Conservation (phyloP, 2,329 filamentous ascomycete species). For the Nemania sp. region DNA sequence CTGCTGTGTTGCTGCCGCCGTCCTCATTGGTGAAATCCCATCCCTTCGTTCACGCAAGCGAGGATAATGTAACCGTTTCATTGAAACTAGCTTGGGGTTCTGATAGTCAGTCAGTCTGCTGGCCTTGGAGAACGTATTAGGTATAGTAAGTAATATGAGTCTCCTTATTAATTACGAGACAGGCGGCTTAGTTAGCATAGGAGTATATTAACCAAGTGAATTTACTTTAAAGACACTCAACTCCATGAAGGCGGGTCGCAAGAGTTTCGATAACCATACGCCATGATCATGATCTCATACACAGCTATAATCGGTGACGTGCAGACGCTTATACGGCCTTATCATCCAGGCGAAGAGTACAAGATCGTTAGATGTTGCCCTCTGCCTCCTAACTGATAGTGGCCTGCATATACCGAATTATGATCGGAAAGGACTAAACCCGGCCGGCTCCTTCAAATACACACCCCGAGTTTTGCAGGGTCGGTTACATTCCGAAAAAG, state of each 20-base stretch:
- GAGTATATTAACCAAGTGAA: background rate
- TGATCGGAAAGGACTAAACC: conserved; percentile 3
- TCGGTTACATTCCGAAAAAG: conserved; percentile 7
- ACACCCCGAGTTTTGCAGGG: background rate
- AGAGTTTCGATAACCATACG: background rate
- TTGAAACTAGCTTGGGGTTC: conserved; percentile 18
- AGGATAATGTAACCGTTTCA: conserved; percentile 25
- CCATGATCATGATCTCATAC: background rate
- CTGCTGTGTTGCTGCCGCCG: background rate
- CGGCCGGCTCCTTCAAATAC: background rate
- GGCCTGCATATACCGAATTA: background rate
- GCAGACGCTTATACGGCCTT: background rate
- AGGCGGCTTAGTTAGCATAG: background rate
- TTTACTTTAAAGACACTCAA: background rate
- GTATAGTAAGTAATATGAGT: background rate
- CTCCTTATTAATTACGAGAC: background rate
- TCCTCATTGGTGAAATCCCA: conserved; percentile 25
- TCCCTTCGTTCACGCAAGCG: conserved; percentile 15
- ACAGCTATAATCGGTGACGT: background rate
- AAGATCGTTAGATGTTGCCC: background rate
- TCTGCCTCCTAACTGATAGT: background rate
- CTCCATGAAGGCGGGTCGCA: background rate
- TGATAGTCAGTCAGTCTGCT: conserved; percentile 6
- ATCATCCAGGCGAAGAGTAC: background rate
- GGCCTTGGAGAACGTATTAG: conserved; percentile 1